Evolutionary conservation across 768 basidiomycete species (phyloP).

Genomic region (Leccinellum albellum): DNA sequence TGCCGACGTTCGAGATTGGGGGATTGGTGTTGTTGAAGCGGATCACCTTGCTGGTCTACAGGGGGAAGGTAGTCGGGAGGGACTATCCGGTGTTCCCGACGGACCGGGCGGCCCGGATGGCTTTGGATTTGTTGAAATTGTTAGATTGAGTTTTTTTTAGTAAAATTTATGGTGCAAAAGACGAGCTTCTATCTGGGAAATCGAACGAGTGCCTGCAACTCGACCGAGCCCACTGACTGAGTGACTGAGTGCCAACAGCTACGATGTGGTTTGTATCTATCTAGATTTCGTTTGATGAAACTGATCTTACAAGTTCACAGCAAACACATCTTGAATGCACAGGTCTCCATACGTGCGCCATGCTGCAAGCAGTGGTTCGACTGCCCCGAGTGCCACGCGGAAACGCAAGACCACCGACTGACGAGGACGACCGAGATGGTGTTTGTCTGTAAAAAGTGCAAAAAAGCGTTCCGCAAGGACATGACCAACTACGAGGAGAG

Average conservation of each 20-base stretch:
- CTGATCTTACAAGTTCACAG: constrained; percentile 36
- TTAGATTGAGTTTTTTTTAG: background rate
- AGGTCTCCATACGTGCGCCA: constrained; percentile 92
- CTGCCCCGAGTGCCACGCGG: constrained; percentile 93
- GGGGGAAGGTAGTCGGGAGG: constrained; percentile 8
- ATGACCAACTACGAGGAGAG: constrained; percentile 91
- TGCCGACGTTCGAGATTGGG: constrained; percentile 20
- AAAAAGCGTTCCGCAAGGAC: constrained; percentile 96
- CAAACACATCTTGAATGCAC: constrained; percentile 95
- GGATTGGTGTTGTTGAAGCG: constrained; percentile 19
- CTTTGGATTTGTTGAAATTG: constrained; percentile 1
- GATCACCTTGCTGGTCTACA: constrained; percentile 16
- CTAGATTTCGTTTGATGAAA: background rate
- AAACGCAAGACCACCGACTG: constrained; percentile 70
- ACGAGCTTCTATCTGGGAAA: constrained; percentile 3
- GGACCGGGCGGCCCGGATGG: constrained; percentile 13
- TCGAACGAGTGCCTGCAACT: background rate
- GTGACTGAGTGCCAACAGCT: background rate
- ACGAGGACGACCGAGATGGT: constrained; percentile 78
- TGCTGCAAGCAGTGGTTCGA: constrained; percentile 99
- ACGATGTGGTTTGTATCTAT: constrained; percentile 26
- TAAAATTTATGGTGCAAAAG: background rate
- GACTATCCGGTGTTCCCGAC: constrained; percentile 24
- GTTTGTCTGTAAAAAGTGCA: constrained; percentile 86
- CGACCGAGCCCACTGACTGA: background rate